A percentile compares a stretch with the other conserved stretches of the same genome.
Evolutionary conservation across 176 grass and related monocot species (phyloP).

Genomic region (Oryza glaberrima): DNA sequence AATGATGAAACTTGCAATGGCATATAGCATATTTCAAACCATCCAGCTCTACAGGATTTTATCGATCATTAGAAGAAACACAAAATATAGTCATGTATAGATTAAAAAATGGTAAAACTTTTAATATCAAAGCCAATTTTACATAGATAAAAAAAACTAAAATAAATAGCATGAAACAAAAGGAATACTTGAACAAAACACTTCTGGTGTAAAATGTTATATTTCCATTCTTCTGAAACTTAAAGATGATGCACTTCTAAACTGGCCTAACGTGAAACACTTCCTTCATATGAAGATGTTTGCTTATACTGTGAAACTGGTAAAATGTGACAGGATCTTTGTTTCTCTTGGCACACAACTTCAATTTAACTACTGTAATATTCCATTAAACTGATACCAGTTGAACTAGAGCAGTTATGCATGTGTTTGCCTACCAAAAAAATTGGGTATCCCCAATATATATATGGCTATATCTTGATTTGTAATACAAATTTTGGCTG

Average conservation of each 20-base stretch:
- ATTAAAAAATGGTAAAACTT: no score
- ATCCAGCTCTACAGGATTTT: no score
- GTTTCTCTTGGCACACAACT: neutral
- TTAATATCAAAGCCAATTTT: neutral
- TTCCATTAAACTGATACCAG: constrained; percentile 10
- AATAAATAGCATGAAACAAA: constrained; percentile 36
- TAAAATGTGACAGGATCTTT: neutral
- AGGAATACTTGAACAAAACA: constrained; percentile 1
- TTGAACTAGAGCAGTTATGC: constrained; percentile 7
- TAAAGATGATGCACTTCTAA: neutral
- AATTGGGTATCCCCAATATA: no score
- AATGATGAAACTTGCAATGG: neutral
- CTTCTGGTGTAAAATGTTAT: neutral
- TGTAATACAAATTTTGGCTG: no score
- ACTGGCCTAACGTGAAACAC: constrained; percentile 24
- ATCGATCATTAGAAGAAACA: no score
- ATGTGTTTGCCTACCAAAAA: no score
- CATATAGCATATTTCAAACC: neutral
- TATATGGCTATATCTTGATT: no score
- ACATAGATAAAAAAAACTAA: neutral
- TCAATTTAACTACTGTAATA: neutral
- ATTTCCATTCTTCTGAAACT: neutral
- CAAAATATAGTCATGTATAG: no score
- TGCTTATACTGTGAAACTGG: neutral
- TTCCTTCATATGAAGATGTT: neutral